Percentiles rank a stretch among this genome's conserved stretches.
Evolutionary conservation across 768 basidiomycete genomes (phyloP).

Genomic region (Tylopilus cervinicoccineus): DNA sequence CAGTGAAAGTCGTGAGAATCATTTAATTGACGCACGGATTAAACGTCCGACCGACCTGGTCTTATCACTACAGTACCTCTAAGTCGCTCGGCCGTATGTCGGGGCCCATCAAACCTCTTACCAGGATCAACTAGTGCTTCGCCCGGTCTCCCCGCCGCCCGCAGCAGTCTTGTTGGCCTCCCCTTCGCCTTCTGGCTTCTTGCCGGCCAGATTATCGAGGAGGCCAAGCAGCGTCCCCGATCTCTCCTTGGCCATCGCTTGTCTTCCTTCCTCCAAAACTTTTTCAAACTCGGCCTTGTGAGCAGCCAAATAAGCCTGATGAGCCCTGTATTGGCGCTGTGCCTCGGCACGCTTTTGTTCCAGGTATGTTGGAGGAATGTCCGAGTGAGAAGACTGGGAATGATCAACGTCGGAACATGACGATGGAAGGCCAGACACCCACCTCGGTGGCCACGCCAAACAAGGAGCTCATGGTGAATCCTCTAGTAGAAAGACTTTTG

Average conservation of each 20-base stretch:
- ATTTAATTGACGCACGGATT: too few relatives aligned
- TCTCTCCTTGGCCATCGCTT: slow-evolving; percentile 47
- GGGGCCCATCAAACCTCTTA: neutral
- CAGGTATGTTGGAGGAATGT: slow-evolving; percentile 46
- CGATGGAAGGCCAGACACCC: neutral
- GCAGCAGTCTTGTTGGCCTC: slow-evolving; percentile 4
- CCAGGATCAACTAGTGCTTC: neutral
- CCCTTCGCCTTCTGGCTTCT: slow-evolving; percentile 14
- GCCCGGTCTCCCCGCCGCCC: slow-evolving; percentile 12
- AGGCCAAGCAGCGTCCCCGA: slow-evolving; percentile 42
- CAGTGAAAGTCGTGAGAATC: too few relatives aligned
- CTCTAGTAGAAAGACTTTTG: slow-evolving; percentile 34
- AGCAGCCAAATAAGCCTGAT: slow-evolving; percentile 47
- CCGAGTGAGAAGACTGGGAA: slow-evolving; percentile 24
- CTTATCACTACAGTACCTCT: slow-evolving; percentile 9
- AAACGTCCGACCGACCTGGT: too few relatives aligned
- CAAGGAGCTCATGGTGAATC: slow-evolving; percentile 43
- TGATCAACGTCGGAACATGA: neutral
- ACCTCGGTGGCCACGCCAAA: slow-evolving; percentile 38
- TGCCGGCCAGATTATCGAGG: slow-evolving; percentile 22
- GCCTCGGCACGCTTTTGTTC: slow-evolving; percentile 50
- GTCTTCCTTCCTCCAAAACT: slow-evolving; percentile 47
- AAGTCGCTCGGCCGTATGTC: neutral
- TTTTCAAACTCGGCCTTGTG: slow-evolving; percentile 50
- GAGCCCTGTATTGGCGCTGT: slow-evolving; percentile 48